These are phyloP conservation scores for Colletotrichum somersetense DNA, from an alignment of 2,329 filamentous ascomycete genomes.

Conservation along the genomic window DNA sequence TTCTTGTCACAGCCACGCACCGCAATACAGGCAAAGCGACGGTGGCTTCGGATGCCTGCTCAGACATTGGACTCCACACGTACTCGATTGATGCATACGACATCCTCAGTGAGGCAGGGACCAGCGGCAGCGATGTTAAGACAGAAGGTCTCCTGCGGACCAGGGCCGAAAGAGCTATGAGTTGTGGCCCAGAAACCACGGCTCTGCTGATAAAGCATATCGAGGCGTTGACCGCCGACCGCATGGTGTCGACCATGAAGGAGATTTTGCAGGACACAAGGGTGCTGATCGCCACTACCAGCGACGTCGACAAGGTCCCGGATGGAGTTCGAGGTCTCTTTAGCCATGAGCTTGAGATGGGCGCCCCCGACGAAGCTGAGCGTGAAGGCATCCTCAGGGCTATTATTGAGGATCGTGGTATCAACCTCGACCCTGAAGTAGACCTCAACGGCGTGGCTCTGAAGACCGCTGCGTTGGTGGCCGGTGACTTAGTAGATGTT, in stretches of 20 bases:
- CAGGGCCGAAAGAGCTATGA: constrained; percentile 87
- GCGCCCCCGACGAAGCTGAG: constrained; percentile 91
- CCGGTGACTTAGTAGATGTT: constrained; percentile 93
- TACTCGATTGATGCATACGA: constrained; percentile 94
- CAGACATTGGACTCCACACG: constrained; percentile 90
- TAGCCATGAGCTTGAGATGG: constrained; percentile 95
- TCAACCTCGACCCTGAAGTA: constrained; percentile 85
- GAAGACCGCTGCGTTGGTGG: constrained; percentile 95
- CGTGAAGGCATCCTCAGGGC: constrained; percentile 87
- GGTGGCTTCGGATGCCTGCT: constrained; percentile 80
- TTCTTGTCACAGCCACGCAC: constrained; percentile 91
- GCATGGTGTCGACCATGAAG: constrained; percentile 87
- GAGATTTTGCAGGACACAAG: constrained; percentile 84
- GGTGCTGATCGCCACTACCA: constrained; percentile 92
- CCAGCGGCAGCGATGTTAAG: constrained; percentile 90
- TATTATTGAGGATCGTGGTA: constrained; percentile 80
- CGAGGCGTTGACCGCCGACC: constrained; percentile 90
- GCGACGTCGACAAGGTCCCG: constrained; percentile 93
- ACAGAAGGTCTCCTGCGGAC: constrained; percentile 92
- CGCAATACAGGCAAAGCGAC: constrained; percentile 93
- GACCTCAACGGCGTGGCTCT: constrained; percentile 88
- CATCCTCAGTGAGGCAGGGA: constrained; percentile 90
- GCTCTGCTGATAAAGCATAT: constrained; percentile 89
- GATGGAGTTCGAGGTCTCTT: constrained; percentile 92
- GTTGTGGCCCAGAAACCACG: constrained; percentile 87